Base-by-base conservation (phyloP, 352 stramenopile species). In the Phytophthora niederhauseri region DNA sequence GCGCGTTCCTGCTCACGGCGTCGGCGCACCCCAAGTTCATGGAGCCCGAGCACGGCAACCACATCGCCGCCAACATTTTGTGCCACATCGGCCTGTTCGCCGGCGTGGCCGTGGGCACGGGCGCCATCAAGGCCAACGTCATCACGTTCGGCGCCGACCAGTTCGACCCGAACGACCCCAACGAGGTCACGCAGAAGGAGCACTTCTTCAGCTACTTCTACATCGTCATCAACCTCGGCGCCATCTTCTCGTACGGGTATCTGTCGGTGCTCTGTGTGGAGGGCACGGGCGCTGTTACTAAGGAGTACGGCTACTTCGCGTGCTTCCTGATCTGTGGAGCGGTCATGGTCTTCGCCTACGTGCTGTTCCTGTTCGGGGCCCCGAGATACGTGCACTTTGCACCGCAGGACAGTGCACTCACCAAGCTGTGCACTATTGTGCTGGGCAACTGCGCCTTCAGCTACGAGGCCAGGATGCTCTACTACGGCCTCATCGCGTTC, bases 181-280 rank as follows among this genome's bases (percentile, higher is more conserved):
- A 92, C 51, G 86, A 96, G 63, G 73, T 85, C 11, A 81, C 72
- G 20, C 87, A 95, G 73, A 94, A 93, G 59, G 76, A 92, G 31
- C 84, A 85, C 26, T 98, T 97, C 57, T 98, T 98, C 75, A 92
- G 79, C 67, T 97, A 93, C 64, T 98, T 98, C 74, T 97, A 98
- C 80, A 93, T 91, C 64, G 84, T 93, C 46, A 95, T 98, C 66
- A 98, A 98, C 69, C 73, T 97, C 50, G 93, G 93, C 57, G 90
- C 93, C 19, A 87, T 97, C 63, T 92, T 98, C 56, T 96, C 90
- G 46, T 98, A 97, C 75, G 91, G 87, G 7, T 94, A 97, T 57
- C 71, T 98, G 2, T 95, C 89, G 14, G 85, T 96, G 41, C 78
- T 98, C 0, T 97, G 88, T 64, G 89, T 97, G 5, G 79, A 97